Evolutionary conservation across 2,329 filamentous ascomycete species (phyloP), one percentile per base, ranked within the genome.

Genomic region (Cladosporium cucumerinum): DNA sequence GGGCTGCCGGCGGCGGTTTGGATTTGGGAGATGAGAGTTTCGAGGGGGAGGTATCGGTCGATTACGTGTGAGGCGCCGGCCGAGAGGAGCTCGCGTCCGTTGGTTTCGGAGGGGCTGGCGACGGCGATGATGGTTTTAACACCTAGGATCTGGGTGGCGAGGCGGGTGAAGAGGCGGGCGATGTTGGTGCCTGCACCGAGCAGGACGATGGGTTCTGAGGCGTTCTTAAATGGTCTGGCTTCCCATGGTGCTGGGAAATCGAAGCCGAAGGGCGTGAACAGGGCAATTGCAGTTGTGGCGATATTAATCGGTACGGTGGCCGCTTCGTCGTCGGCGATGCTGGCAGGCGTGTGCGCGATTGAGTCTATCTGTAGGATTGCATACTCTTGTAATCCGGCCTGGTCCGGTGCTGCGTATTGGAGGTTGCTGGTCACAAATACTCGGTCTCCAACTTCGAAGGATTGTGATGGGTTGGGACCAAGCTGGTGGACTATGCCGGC

Each of bases 361-460:
- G 52, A 55, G 10, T 55, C 52, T 10, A 30, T 55, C 7, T 55
- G 52, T 1, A 55, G 52, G 10, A 55, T 55, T 2, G 52, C 52
- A 6, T 34, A 36, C 10, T 55, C 52, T 23, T 55, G 52, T 2
- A 55, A 30, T 6, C 52, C 52, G n/a, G 52, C 52, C 16, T 55
- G 52, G 5, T 55, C 52, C 4, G 52, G 28, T 25, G 52, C 36
- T 55, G n/a, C 30, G 7, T 51, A 48, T 46, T 66, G 61, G 16
- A 64, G 48, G 23, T 57, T 58, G 16, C 52, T 60, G 36, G 63
- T 66, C 8, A 55, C 65, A 26, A 60, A 55, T 4, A 64, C 62
- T 5, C 61, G 46, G 18, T 63, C 65, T 6, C 55, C 65, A 5
- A 63, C 57, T 11, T 64, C 58, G 43, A 57, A 52, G 1, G 58